Evolutionary conservation across 2,329 filamentous ascomycete species (phyloP), one percentile per base, ranked within the genome.

Genomic region (Verticillium alfalfae): DNA sequence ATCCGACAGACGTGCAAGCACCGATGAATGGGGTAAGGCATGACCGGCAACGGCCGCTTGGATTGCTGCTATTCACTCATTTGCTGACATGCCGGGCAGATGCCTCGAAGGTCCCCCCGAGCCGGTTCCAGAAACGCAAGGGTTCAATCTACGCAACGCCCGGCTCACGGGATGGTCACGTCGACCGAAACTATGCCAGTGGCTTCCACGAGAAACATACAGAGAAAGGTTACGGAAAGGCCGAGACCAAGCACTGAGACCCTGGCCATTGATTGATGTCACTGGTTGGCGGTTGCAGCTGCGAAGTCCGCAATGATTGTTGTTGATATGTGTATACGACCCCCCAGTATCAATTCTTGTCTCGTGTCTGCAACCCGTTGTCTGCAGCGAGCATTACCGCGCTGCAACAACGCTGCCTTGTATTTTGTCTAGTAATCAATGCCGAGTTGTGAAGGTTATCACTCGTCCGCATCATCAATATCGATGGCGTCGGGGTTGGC

Each of bases 401-500:
- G 16, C 45, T 9, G 16, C 22, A 1, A 8, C 45, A 52, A 10
- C 45, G 26, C 45, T 10, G 45, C 18, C 13, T 4, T 22, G 10
- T n/a, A 52, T 52, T 8, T 18, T 52, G 26, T 18, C 18, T 18
- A 26, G 45, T 9, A 26, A 26, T 52, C 12, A 22, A 49, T 22
- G 22, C 6, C 45, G 26, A 52, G 22, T 31, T 26, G 7, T 18
- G 10, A n/a, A 4, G 13, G 12, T 18, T 18, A 52, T 81, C 75
- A 79, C 67, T 90, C 87, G 72, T 91, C 88, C 76, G 90, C 81
- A 66, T 79, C 88, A 74, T 95, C 90, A 67, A 93, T 82, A 70
- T 92, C 86, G 72, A 97, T 95, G 31, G 91, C 92, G 71, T 97
- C 93, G 2, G 93, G 92, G 71, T 97, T 97, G 6, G 84, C 81